Evolutionary conservation across 2,329 filamentous ascomycete genomes (phyloP).

Genomic region (Colletotrichum sp.): DNA sequence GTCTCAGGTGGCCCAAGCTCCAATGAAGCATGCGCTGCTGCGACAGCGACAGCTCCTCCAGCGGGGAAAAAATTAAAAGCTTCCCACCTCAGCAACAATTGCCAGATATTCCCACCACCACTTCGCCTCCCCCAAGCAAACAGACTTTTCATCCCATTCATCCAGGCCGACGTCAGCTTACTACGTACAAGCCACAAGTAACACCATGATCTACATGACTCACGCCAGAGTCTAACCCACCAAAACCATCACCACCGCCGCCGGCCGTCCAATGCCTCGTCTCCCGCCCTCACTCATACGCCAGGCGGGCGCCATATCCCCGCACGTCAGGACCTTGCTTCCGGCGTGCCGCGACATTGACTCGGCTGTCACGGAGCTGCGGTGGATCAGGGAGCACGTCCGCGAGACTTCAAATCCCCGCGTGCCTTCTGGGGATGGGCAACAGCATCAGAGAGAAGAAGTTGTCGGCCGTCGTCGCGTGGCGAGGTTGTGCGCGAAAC

Average conservation of each 20-base stretch:
- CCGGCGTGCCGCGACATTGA: conserved; percentile 65
- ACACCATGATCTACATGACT: not conserved
- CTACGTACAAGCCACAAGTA: not conserved
- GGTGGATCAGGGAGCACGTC: conserved; percentile 73
- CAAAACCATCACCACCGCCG: not conserved
- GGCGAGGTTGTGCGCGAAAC: conserved; percentile 48
- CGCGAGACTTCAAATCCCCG: not conserved
- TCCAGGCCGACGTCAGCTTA: not conserved
- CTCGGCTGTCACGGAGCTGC: conserved; percentile 72
- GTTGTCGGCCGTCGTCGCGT: not conserved
- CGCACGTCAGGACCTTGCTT: conserved; percentile 65
- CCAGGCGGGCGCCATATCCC: conserved; percentile 57
- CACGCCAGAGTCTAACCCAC: not conserved
- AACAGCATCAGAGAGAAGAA: not conserved
- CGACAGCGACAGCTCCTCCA: not conserved
- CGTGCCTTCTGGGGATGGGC: not conserved
- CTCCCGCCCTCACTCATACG: conserved; percentile 63
- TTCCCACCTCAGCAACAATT: not conserved
- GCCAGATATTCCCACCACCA: not conserved
- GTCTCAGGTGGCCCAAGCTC: conserved; percentile 10
- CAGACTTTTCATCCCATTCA: not conserved
- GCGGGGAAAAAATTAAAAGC: not conserved
- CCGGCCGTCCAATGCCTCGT: conserved; percentile 62
- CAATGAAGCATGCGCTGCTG: not conserved
- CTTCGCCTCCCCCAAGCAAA: not conserved